phyloP scores from a whole-genome alignment of 2,329 filamentous ascomycete genomes.

The Ophiocordyceps unilateralis region DNA sequence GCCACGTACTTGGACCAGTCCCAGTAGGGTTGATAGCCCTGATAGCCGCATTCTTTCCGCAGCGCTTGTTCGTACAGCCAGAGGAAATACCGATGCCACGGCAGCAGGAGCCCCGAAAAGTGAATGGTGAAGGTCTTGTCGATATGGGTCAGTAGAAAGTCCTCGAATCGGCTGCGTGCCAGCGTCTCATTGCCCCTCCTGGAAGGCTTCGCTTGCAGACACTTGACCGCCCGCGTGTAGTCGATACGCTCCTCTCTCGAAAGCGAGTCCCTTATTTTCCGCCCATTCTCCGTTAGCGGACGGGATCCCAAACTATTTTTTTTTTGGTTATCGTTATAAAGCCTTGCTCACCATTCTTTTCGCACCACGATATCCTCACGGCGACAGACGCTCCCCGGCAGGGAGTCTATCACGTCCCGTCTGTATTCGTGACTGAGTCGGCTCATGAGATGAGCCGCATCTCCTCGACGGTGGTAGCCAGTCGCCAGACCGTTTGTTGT shows the following conservation, averaged over 20 bases:
- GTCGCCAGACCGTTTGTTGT: background rate
- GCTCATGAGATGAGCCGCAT: background rate
- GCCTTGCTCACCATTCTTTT: background rate
- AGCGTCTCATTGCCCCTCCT: background rate
- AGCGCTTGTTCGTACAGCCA: constrained; percentile 8
- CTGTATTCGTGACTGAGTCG: background rate
- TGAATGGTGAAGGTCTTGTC: constrained; percentile 20
- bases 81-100: constrained; percentile 21
- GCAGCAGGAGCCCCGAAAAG: constrained; percentile 4
- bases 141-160: constrained; percentile 22
- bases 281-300: too few species aligned
- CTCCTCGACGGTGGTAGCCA: background rate
- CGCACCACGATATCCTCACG: background rate
- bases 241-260: constrained; percentile 14
- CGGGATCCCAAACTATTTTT: too few species aligned
- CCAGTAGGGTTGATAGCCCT: constrained; percentile 20
- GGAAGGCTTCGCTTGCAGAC: constrained; percentile 11
- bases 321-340: too few species aligned
- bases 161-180: constrained; percentile 15
- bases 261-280: constrained; percentile 15
- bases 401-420: background rate
- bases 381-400: background rate
- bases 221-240: constrained; percentile 24
- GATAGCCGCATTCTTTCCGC: constrained; percentile 17
- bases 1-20: constrained; percentile 29